Conservation (phyloP, 83 land plant species). For the Larix sibirica region DNA sequence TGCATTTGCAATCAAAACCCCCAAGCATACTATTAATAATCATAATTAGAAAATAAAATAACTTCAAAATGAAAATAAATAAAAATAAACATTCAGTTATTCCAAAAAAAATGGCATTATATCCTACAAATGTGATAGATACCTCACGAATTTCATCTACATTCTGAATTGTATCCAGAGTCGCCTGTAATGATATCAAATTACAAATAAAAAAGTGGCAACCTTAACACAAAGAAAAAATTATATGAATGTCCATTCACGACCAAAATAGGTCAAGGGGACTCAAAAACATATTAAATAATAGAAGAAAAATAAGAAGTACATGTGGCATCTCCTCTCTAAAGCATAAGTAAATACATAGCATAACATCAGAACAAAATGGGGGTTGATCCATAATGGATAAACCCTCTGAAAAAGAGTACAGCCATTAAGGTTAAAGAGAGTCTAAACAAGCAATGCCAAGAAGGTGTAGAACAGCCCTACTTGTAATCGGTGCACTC, state of each 20-base stretch:
- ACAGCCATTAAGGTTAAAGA: neutral
- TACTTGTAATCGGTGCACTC: conserved; percentile 86
- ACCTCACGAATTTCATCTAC: conserved; percentile 89
- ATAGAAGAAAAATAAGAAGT: too few relatives aligned
- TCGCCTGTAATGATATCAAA: conserved; percentile 41
- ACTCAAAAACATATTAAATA: too few relatives aligned
- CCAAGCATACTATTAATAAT: neutral
- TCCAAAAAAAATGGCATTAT: neutral
- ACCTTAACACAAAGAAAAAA: too few relatives aligned
- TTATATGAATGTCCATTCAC: neutral
- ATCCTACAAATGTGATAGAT: neutral
- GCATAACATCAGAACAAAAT: too few relatives aligned
- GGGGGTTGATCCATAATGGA: neutral
- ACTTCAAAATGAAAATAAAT: neutral
- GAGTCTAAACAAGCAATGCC: neutral
- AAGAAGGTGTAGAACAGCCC: too few relatives aligned
- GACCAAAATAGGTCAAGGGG: too few relatives aligned
- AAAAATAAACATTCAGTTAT: neutral
- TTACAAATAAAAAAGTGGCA: neutral
- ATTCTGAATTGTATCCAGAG: conserved; percentile 74
- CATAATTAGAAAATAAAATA: neutral
- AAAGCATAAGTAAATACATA: too few relatives aligned
- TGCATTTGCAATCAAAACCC: conserved; percentile 13
- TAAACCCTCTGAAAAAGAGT: neutral
- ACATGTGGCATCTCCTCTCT: too few relatives aligned